These are phyloP conservation scores for Grosmannia huntii DNA, from an alignment of 2,329 filamentous ascomycete genomes.

Conservation along the genomic window DNA sequence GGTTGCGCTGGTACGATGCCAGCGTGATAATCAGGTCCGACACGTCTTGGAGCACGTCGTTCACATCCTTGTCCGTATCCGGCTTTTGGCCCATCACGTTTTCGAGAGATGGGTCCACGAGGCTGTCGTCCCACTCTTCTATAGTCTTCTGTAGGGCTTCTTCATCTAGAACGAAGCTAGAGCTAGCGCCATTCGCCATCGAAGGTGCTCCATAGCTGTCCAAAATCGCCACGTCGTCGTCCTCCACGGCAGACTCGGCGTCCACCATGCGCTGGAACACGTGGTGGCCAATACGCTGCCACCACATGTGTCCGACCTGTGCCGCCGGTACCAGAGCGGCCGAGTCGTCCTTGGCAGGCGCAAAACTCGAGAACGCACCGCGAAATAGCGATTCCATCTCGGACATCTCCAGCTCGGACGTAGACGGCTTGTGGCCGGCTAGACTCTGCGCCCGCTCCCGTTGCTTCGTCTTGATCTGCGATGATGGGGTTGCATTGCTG, in stretches of 20 bases:
- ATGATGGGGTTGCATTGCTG: constrained; percentile 46
- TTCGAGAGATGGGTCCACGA: constrained; percentile 45
- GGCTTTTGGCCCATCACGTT: constrained; percentile 37
- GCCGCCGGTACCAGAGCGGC: constrained; percentile 56
- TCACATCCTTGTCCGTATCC: constrained; percentile 45
- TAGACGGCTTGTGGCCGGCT: constrained; percentile 44
- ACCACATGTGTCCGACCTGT: constrained; percentile 60
- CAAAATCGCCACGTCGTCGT: constrained; percentile 19
- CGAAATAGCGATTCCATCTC: constrained; percentile 66
- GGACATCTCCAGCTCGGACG: constrained; percentile 43
- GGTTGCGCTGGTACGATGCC: constrained; percentile 66
- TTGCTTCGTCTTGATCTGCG: constrained; percentile 47
- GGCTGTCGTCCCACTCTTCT: constrained; percentile 43
- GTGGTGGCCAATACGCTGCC: constrained; percentile 56
- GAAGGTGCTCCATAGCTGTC: constrained; percentile 20
- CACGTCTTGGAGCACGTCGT: constrained; percentile 61
- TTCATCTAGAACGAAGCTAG: constrained; percentile 28
- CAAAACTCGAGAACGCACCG: constrained; percentile 68
- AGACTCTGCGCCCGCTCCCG: constrained; percentile 59
- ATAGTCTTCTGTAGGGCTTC: constrained; percentile 39
- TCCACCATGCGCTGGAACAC: constrained; percentile 54
- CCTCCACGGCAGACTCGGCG: constrained; percentile 26
- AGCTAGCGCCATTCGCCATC: constrained; percentile 16
- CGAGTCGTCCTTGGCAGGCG: constrained; percentile 61
- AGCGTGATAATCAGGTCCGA: constrained; percentile 66